phyloP scores from a whole-genome alignment of 306 rosid genomes.

The Arachis stenosperma region DNA sequence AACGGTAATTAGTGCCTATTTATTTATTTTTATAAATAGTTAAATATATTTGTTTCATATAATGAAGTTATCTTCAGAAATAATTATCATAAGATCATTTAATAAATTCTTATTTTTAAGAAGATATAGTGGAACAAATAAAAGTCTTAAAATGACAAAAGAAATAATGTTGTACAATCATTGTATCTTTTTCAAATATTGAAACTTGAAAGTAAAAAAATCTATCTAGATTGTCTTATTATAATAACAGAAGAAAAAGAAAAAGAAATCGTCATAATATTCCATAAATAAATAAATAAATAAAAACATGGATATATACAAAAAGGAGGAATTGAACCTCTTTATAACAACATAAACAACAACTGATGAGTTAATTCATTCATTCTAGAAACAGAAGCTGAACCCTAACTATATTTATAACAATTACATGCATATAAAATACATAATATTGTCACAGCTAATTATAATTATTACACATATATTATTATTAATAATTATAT shows the following conservation, averaged over 20 bases:
- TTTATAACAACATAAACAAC: slow-evolving; percentile 4
- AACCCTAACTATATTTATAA: not conserved
- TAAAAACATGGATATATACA: not conserved
- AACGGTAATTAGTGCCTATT: too few species aligned
- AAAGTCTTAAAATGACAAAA: too few species aligned
- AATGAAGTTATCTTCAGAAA: too few species aligned
- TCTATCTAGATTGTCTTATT: not conserved
- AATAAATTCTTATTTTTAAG: too few species aligned
- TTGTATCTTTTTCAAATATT: too few species aligned
- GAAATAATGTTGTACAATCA: too few species aligned
- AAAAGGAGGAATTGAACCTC: not conserved
- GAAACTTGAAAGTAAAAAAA: not conserved
- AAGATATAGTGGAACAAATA: too few species aligned
- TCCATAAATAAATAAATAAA: not conserved
- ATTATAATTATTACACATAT: not conserved
- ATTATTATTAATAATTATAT: not conserved
- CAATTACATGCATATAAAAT: not conserved
- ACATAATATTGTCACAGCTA: slow-evolving; percentile 30
- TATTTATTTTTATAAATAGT: too few species aligned
- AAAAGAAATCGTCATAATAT: too few species aligned
- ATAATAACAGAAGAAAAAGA: not conserved
- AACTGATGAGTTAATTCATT: not conserved
- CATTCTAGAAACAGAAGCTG: slow-evolving; percentile 6
- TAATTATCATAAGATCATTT: too few species aligned
- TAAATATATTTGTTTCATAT: too few species aligned